A percentile compares a stretch with the other conserved stretches of the same genome.
phyloP scores from a whole-genome alignment of 352 stramenopile species.

The Globisporangium nodosum region DNA sequence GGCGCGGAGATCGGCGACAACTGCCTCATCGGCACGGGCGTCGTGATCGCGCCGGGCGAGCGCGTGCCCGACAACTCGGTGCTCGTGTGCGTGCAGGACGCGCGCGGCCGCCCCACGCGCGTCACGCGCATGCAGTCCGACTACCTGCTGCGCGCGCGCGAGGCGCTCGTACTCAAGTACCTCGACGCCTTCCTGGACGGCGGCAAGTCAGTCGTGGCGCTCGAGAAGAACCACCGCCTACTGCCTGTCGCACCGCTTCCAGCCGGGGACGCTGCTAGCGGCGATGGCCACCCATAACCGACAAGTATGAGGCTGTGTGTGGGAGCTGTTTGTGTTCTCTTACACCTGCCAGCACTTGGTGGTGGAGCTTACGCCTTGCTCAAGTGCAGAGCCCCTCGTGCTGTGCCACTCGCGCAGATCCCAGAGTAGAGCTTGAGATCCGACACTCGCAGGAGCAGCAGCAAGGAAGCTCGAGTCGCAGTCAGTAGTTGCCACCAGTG shows the following conservation, averaged over 20 bases:
- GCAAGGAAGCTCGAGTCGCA: too few species aligned
- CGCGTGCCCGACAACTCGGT: conserved; percentile 66
- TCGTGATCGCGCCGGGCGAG: conserved; percentile 63
- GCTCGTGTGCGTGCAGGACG: conserved; percentile 53
- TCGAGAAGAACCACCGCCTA: conserved; percentile 77
- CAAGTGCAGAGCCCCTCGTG: too few species aligned
- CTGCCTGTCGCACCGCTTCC: conserved; percentile 13
- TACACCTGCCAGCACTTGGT: too few species aligned
- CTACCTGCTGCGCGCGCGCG: conserved; percentile 49
- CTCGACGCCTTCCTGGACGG: conserved; percentile 60
- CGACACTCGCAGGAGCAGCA: too few species aligned
- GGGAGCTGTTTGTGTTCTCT: too few species aligned
- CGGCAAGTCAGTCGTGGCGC: conserved; percentile 61
- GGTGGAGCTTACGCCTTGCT: too few species aligned
- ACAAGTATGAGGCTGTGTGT: too few species aligned
- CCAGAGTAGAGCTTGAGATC: too few species aligned
- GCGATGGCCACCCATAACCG: too few species aligned
- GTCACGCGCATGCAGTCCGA: conserved; percentile 59
- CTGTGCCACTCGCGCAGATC: too few species aligned
- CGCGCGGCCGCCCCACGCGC: conserved; percentile 21
- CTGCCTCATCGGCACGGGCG: conserved; percentile 76
- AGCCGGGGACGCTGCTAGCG: neutral
- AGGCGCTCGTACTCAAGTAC: conserved; percentile 64
- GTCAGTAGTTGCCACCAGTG: too few species aligned
- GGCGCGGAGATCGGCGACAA: conserved; percentile 74